These are phyloP conservation scores for Colletotrichum lupini DNA, from an alignment of 2,329 filamentous ascomycete species.

Conservation along the genomic window DNA sequence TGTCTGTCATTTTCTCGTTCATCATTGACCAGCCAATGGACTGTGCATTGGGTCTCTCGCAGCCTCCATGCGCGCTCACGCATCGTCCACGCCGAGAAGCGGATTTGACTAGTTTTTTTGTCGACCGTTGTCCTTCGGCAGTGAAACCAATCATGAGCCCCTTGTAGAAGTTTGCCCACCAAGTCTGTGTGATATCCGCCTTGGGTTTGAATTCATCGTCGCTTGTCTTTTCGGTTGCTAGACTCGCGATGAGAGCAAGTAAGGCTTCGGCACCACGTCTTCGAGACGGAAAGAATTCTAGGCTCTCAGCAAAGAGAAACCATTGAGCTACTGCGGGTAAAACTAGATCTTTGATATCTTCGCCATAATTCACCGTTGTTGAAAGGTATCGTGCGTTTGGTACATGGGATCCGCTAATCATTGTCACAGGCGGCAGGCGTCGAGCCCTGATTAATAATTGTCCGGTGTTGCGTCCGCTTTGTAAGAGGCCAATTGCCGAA, in stretches of 20 bases:
- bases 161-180: background rate
- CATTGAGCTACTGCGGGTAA: background rate
- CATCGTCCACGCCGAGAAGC: background rate
- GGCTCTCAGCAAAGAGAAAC: background rate
- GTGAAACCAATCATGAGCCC: too few relatives aligned
- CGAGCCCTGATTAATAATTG: background rate
- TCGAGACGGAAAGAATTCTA: background rate
- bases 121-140: background rate
- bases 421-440: too few relatives aligned
- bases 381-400: background rate
- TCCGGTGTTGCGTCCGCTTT: background rate
- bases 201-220: too few relatives aligned
- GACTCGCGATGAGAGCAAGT: background rate
- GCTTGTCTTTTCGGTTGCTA: too few relatives aligned
- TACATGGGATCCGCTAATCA: background rate
- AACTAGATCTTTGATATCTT: background rate
- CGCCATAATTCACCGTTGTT: background rate
- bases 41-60: background rate
- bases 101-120: background rate
- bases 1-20: background rate
- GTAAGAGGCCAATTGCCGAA: too few relatives aligned
- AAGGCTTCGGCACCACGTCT: background rate
- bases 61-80: background rate
- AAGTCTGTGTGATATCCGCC: background rate
- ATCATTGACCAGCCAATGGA: background rate